Base-by-base conservation (phyloP, 495 filamentous ascomycete species). In the Chaetomidium leptoderma region DNA sequence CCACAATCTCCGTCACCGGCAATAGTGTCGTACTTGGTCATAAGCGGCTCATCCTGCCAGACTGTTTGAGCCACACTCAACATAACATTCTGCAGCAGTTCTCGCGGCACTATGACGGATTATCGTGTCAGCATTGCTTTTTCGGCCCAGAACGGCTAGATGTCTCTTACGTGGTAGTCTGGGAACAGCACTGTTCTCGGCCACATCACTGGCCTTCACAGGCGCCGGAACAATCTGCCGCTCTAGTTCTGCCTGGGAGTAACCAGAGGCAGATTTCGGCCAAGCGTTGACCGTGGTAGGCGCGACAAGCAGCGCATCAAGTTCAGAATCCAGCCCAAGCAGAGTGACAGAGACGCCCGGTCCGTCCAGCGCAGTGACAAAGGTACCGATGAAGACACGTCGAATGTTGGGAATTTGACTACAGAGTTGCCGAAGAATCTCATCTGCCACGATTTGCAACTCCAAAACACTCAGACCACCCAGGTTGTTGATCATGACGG, bases 11-110 rank as follows among this genome's bases (percentile, higher is more conserved):
- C 40, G 14, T 43, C 40, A 6, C 40, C 40, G 21, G 40, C 40
- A 43, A 43, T 43, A 1, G 40, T 43, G 40, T 43, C 40, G 40
- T 43, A 43, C 40, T 43, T 43, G 17, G 40, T 43, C 9, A 43
- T 43, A 8, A 23, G 17, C 19, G 40, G 40, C 40, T 43, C 40
- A 10, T 43, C 40, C 8, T 8, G 40, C 40, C 4, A 7, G 17
- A 43, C 40, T 7, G 7, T 23, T 13, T 24, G 17, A 23, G 40
- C 19, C 21, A 43, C 40, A 43, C 40, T 24, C 19, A 7, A 43
- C 19, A 43, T 43, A 19, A 43, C 40, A 16, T 24, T 43, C 13
- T 43, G 40, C 17, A 43, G 14, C 9, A 43, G 19, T 13, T 43
- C 7, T 23, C 40, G 40, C 1, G 40, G 40, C 4, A 43, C 40